A percentile compares a stretch with the other conserved stretches of the same genome.
Evolutionary conservation across 495 filamentous ascomycete species (phyloP).

Genomic region (Pseudotulostoma volvatum): DNA sequence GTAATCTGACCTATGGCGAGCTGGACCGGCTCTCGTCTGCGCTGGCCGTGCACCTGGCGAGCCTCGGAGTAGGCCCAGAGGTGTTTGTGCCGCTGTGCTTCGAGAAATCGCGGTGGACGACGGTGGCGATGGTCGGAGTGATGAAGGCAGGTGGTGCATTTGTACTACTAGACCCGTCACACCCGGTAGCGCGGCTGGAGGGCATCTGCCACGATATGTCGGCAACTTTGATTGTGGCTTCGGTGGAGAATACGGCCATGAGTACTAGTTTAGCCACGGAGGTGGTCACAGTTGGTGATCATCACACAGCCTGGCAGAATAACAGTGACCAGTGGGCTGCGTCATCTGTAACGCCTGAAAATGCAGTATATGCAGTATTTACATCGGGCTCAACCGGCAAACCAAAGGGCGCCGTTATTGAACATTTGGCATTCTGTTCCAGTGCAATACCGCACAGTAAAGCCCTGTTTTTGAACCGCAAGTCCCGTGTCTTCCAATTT

Average conservation of each 20-base stretch:
- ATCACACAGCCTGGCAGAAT: neutral
- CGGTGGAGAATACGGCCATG: neutral
- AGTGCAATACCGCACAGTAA: neutral
- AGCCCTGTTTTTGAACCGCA: neutral
- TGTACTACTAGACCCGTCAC: constrained; percentile 24
- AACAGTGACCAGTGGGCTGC: too few species aligned
- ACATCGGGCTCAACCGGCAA: constrained; percentile 51
- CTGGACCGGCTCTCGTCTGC: constrained; percentile 18
- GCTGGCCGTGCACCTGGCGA: constrained; percentile 22
- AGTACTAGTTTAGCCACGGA: neutral
- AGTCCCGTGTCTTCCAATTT: neutral
- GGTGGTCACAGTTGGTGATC: neutral
- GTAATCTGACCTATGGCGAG: constrained; percentile 18
- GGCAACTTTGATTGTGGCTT: neutral
- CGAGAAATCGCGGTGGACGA: constrained; percentile 13
- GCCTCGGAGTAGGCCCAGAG: constrained; percentile 25
- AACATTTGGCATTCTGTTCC: constrained; percentile 21
- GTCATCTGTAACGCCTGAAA: neutral
- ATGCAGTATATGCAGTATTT: constrained; percentile 38
- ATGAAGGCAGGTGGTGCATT: constrained; percentile 31
- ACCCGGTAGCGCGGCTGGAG: constrained; percentile 14
- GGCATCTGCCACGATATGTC: neutral
- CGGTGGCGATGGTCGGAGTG: constrained; percentile 29
- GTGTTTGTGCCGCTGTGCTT: constrained; percentile 1
- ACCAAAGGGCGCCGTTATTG: constrained; percentile 58